Evolutionary conservation across 208 protist species (phyloP).

Genomic region (Leishmania amazonensis): DNA sequence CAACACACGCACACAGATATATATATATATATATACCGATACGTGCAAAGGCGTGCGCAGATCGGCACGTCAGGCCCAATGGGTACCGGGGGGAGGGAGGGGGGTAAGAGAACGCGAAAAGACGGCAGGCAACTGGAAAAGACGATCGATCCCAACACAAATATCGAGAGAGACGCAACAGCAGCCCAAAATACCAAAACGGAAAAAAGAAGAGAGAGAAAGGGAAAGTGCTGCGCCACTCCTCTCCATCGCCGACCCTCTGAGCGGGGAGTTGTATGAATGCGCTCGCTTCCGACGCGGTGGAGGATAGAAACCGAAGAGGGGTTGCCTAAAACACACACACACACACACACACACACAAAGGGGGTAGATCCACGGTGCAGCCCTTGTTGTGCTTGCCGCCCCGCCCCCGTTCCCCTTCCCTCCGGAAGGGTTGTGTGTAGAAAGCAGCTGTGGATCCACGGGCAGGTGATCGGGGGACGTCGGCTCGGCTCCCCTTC

Average conservation of each 20-base stretch:
- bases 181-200: not conserved
- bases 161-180: not conserved
- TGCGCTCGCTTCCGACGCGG: not conserved
- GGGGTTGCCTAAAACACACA: not conserved
- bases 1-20: not conserved
- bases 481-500: not conserved
- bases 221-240: not conserved
- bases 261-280: not conserved
- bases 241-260: too few relatives aligned
- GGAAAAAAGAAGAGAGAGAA: not conserved
- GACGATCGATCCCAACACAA: not conserved
- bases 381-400: not conserved
- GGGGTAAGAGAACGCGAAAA: not conserved
- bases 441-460: not conserved
- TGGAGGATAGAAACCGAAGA: not conserved
- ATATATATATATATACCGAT: not conserved
- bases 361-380: not conserved
- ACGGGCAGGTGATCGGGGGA: not conserved
- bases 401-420: not conserved
- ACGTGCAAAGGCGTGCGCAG: not conserved
- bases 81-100: not conserved
- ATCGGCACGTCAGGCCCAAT: not conserved
- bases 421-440: not conserved
- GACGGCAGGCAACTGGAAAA: not conserved
- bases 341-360: not conserved